Percentiles rank a stretch among this genome's conserved stretches.
Conservation (phyloP, 495 filamentous ascomycete species). For the Niebla homalea region DNA sequence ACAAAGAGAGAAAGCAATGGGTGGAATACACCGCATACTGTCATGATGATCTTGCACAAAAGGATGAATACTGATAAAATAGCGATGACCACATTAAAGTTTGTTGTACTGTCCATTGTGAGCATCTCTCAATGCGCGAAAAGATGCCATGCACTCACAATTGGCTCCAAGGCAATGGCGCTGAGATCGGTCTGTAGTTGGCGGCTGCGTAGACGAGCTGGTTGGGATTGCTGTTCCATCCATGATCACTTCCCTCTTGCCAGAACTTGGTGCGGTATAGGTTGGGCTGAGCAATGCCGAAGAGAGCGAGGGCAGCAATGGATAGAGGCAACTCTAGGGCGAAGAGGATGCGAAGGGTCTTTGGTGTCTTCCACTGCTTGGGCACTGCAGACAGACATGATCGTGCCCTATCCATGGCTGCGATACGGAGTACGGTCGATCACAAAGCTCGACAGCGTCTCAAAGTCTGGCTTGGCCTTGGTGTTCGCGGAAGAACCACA, state of each 20-base stretch:
- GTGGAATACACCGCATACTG: slow-evolving; percentile 57
- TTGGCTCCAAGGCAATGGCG: slow-evolving; percentile 70
- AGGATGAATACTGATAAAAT: slow-evolving; percentile 48
- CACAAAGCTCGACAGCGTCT: background rate
- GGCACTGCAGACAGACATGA: slow-evolving; percentile 18
- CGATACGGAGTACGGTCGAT: too few species aligned
- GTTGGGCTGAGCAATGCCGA: slow-evolving; percentile 69
- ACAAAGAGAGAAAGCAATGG: slow-evolving; percentile 51
- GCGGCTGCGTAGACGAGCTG: slow-evolving; percentile 61
- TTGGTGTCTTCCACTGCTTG: slow-evolving; percentile 52
- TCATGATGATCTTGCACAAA: slow-evolving; percentile 46
- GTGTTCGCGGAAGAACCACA: background rate
- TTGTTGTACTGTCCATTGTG: slow-evolving; percentile 46
- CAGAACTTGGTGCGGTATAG: slow-evolving; percentile 67
- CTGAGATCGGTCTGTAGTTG: slow-evolving; percentile 51
- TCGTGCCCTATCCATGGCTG: background rate
- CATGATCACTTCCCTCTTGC: slow-evolving; percentile 64
- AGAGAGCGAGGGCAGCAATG: slow-evolving; percentile 61
- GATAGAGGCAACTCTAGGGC: slow-evolving; percentile 54
- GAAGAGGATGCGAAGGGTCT: slow-evolving; percentile 51
- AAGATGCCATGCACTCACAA: slow-evolving; percentile 44
- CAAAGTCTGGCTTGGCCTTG: background rate
- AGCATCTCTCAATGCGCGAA: background rate
- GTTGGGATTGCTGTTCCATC: slow-evolving; percentile 71
- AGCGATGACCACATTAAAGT: slow-evolving; percentile 71